Evolutionary conservation across 768 basidiomycete genomes (phyloP), one percentile per base, ranked within the genome.

Genomic region (Kockovaella imperatae): DNA sequence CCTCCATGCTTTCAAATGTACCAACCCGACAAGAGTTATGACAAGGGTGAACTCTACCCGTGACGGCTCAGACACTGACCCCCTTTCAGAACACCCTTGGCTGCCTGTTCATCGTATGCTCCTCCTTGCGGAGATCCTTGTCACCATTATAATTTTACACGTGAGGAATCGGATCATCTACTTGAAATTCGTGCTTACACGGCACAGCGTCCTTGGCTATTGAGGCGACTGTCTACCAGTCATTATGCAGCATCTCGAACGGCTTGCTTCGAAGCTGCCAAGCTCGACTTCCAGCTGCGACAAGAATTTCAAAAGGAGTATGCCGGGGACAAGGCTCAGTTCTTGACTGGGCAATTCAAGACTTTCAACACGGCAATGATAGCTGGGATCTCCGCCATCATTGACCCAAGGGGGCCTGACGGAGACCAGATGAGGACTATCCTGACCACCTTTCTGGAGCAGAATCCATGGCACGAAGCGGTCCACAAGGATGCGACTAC

Each of bases 221-320:
- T 96, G 25, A 80, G 89, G 42, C 79, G 82, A 35, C 76, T 90
- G 40, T 78, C 79, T 59, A 83, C 83, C 31, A 86, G 90, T 62
- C 83, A 85, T 10, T 91, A 86, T 71, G 87, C 71, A 85, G 91
- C 82, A 29, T 93, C 89, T 8, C 77, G 89, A 36, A 77, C 75
- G 42, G 89, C 87, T 13, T 96, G 88, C 67, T 91, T 95, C 62
- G 87, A 91, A 56, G 87, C 86, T 15, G 87, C 90, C 4, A 81
- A 88, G 62, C 83, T 82, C 62, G 90, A 95, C 69, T 90, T 86
- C 63, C 76, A 82, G 52, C 54, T 63, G 21, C 34, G 71, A 14
- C 69, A 71, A 50, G 63, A 65, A 2, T 69, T 71, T 46, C 67
- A 67, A 35, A 47, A 54, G 3, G 61, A 67, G 31, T 54, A 63